Base-by-base conservation (phyloP, 345 rosid genomes). In the Aethionema arabicum region DNA sequence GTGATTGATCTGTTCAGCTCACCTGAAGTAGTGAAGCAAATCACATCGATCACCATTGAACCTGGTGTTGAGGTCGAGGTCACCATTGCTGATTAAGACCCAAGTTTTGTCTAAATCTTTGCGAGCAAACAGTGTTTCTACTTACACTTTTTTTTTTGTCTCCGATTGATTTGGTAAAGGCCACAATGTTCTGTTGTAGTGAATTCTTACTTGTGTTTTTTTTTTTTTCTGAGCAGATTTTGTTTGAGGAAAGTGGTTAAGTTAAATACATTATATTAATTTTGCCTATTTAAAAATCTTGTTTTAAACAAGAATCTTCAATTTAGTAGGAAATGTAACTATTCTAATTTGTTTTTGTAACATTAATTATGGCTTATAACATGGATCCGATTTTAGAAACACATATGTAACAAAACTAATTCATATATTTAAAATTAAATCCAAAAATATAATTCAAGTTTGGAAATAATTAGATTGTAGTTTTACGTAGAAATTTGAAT, bases 51-150 rank as follows among this genome's bases (percentile, higher is more conserved):
- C 33, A 80, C 88, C 11, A 76, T 81, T 45, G 88, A 85, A 47
- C 82, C 83, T 42, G 91, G 86, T 62, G 88, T 85, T 8, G 79
- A 80, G 56, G 83, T 83, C 1, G 91, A 85, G 56, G 91, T 83
- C 52, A 81, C 80, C 16, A 78, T 79, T 39, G 84, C 86, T 4
- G 86, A 73, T 52, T 71, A 21, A 21, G 27, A 21, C 27, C 27
- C 27, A 21, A 21, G 27, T 21, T 21, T 21, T 21, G 27, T 72
- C 2, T 72, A 72, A 52, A 57, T 56, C 4, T 21, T 21, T 21
- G 27, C 27, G 2, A 21, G 2, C 27, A 21, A 21, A 21, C 27
- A 21, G 2, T 43, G 8, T 4, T 21, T 51, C 41, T 52, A 5
- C 0, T 13, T 21, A 21, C 27, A 21, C 27, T 4, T 40, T 15